Evolutionary conservation across 2,329 filamentous ascomycete genomes (phyloP), one percentile per base, ranked within the genome.

Genomic region (Passalora sequoiae): DNA sequence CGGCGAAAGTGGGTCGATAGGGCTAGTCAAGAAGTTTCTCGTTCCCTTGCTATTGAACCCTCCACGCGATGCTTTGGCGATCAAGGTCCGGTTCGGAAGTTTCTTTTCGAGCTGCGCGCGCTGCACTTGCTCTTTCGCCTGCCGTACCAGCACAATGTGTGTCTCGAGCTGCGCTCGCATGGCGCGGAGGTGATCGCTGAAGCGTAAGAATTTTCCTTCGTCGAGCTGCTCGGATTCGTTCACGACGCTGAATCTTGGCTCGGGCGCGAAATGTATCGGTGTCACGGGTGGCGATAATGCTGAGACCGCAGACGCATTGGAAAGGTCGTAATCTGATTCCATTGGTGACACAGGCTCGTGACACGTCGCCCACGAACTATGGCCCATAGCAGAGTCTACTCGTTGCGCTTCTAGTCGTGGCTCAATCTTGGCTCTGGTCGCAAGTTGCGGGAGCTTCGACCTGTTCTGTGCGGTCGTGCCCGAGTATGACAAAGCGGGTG

Each of bases 81-180:
- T n/a, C n/a, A n/a, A n/a, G n/a, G n/a, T n/a, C 10, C 39, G 10
- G 8, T 10, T 15, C 4, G 38, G 24, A n/a, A 36, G 8, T 10
- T 25, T 15, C 32, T 47, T 40, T 13, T 51, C 47, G 19, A 43
- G 40, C 17, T 49, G 50, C 7, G 38, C 24, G 9, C 32, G 37
- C 19, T 39, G 44, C 5, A 53, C 37, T 6, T 46, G 39, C 5
- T 49, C 40, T 33, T 54, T 54, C 10, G 43, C 61, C 13, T 47
- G 60, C 46, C 45, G 63, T 49, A 56, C 62, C 44, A 48, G 59
- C 40, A 35, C 58, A 58, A 51, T 63, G 62, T 55, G 69, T 47
- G 42, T 65, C 38, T 47, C 60, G 47, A 54, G 56, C 58, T 55
- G 68, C 46, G 39, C 59, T 48, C 44, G 49, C 45, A 63, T 49